phyloP scores from a whole-genome alignment of 208 protist genomes.

The Trypanosoma lewisi region DNA sequence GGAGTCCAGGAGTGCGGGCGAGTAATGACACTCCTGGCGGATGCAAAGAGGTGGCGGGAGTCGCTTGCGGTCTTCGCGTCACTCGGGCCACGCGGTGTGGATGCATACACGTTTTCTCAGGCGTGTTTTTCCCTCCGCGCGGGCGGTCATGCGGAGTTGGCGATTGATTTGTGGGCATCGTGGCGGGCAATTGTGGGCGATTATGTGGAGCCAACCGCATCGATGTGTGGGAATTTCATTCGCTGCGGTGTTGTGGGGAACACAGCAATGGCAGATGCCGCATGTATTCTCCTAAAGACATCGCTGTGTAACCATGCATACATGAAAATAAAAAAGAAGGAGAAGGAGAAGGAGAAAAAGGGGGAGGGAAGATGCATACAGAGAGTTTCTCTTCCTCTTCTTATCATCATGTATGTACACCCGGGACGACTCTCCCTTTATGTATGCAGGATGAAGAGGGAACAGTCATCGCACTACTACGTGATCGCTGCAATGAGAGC shows the following conservation, averaged over 20 bases:
- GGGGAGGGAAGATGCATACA: not conserved
- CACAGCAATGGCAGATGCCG: slow-evolving; percentile 19
- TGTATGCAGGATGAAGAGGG: slow-evolving; percentile 33
- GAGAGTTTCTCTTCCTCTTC: not conserved
- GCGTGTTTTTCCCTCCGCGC: slow-evolving; percentile 40
- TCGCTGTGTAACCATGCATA: not conserved
- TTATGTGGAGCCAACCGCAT: slow-evolving; percentile 35
- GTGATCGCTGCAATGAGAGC: slow-evolving; percentile 58
- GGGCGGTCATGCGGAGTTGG: slow-evolving; percentile 22
- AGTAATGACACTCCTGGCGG: slow-evolving; percentile 48
- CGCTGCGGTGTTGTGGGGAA: slow-evolving; percentile 39
- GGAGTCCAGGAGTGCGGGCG: slow-evolving; percentile 42
- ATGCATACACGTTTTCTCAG: slow-evolving; percentile 62
- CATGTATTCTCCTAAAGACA: slow-evolving; percentile 23
- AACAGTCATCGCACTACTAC: slow-evolving; percentile 31
- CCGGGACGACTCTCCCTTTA: slow-evolving; percentile 35
- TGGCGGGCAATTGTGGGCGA: slow-evolving; percentile 69
- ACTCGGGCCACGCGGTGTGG: slow-evolving; percentile 26
- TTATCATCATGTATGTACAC: slow-evolving; percentile 1
- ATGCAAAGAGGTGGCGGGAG: slow-evolving; percentile 47
- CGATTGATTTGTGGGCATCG: slow-evolving; percentile 56
- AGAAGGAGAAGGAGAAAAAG: too few relatives aligned
- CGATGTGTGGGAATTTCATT: slow-evolving; percentile 53
- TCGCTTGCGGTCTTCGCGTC: slow-evolving; percentile 44
- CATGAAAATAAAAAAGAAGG: too few relatives aligned